These are phyloP conservation scores for Aspergillus nidulans DNA, from an alignment of 495 filamentous ascomycete species.

Conservation along the genomic window DNA sequence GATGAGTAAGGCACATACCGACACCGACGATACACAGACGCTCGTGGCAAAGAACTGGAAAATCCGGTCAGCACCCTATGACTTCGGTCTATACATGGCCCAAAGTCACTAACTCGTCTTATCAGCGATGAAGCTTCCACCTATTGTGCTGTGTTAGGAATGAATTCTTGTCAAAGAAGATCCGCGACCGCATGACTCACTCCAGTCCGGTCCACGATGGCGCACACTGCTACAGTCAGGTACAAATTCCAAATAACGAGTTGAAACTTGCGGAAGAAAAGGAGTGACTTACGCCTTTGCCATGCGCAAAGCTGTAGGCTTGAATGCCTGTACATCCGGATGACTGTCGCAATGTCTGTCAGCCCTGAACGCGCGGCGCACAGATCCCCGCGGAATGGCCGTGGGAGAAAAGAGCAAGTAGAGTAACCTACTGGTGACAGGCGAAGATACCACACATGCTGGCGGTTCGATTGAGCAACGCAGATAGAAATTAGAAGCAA, in stretches of 20 bases:
- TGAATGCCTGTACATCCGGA: conserved; percentile 94
- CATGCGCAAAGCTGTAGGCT: conserved; percentile 91
- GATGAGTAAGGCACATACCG: conserved; percentile 53
- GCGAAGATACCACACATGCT: conserved; percentile 84
- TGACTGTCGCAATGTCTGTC: conserved; percentile 53
- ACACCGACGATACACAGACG: conserved; percentile 96
- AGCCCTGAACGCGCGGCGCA: conserved; percentile 16
- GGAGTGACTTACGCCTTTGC: conserved; percentile 77
- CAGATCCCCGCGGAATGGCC: conserved; percentile 1
- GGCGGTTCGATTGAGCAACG: conserved; percentile 25
- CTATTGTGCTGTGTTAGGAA: conserved; percentile 40
- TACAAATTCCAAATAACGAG: conserved; percentile 22
- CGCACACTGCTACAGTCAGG: conserved; percentile 65
- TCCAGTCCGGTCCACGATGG: conserved; percentile 98
- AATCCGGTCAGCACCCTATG: conserved; percentile 25
- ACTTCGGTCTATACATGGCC: not conserved
- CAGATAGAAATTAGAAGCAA: conserved; percentile 19
- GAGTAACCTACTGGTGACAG: conserved; percentile 72
- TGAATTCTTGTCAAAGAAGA: not conserved
- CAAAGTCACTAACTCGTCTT: conserved; percentile 68
- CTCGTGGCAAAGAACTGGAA: conserved; percentile 88
- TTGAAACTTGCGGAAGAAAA: conserved; percentile 3
- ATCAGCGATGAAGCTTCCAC: conserved; percentile 82
- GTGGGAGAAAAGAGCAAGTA: conserved; percentile 13
- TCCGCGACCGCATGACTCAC: conserved; percentile 53